A percentile compares a stretch with the other conserved stretches of the same genome.
Conservation (phyloP, 1,284 basidiomycete genomes). For the Ganoderma boninense region DNA sequence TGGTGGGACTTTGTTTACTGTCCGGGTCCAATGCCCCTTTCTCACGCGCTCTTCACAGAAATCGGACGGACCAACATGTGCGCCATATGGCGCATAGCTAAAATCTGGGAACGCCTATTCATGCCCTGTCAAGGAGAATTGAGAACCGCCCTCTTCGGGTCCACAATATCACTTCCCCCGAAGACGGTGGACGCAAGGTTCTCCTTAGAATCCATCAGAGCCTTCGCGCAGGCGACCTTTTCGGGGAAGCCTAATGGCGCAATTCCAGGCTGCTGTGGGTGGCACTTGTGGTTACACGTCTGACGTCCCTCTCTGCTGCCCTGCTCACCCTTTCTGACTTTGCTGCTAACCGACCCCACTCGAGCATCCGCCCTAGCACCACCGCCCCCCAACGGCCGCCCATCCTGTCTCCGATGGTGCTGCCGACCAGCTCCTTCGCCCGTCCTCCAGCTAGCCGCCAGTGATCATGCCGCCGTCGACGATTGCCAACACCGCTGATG, state of each 20-base stretch:
- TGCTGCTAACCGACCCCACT: background rate
- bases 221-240: background rate
- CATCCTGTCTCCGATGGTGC: background rate
- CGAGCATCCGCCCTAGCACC: background rate
- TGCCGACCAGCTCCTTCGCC: background rate
- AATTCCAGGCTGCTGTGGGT: background rate
- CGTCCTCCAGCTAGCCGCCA: background rate
- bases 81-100: constrained; percentile 1
- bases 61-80: constrained; percentile 1
- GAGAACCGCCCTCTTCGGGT: background rate
- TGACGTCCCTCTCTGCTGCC: background rate
- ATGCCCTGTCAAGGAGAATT: background rate
- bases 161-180: background rate
- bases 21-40: background rate
- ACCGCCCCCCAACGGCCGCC: background rate
- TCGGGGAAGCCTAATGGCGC: constrained; percentile 1
- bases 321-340: background rate
- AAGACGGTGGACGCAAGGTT: background rate
- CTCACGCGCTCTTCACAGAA: constrained; percentile 1
- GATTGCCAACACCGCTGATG: background rate
- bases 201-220: background rate
- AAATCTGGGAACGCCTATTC: background rate
- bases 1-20: background rate
- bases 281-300: background rate
- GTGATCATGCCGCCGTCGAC: background rate